Percentiles rank a stretch among this genome's conserved stretches.
These are phyloP conservation scores for Ophiostoma triangulosporum DNA, from an alignment of 2,329 filamentous ascomycete species.

Conservation along the genomic window DNA sequence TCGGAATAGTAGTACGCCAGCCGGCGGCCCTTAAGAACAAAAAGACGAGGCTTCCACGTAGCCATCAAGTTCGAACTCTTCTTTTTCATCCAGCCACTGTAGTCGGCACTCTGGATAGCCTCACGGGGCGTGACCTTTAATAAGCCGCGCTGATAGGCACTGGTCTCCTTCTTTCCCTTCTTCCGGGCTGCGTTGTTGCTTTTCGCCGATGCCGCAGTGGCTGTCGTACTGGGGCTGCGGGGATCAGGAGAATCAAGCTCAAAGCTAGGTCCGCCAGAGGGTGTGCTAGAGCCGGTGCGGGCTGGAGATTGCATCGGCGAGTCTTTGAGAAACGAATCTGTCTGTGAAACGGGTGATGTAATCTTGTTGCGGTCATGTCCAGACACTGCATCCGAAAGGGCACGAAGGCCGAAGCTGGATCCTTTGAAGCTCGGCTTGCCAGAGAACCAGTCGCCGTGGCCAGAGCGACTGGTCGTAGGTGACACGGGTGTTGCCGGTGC, in stretches of 20 bases:
- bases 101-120: slow-evolving; percentile 77
- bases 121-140: slow-evolving; percentile 69
- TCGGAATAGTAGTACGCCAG: slow-evolving; percentile 95
- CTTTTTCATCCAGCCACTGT: slow-evolving; percentile 99
- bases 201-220: slow-evolving; percentile 34
- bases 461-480: slow-evolving; percentile 22
- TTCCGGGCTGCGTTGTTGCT: slow-evolving; percentile 32
- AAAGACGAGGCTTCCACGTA: slow-evolving; percentile 94
- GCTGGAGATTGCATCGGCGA: slow-evolving; percentile 50
- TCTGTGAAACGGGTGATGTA: slow-evolving; percentile 33
- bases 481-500: slow-evolving; percentile 34
- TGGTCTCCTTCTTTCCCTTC: slow-evolving; percentile 89
- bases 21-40: slow-evolving; percentile 80
- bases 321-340: slow-evolving; percentile 37
- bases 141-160: slow-evolving; percentile 79
- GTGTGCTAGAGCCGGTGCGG: slow-evolving; percentile 62
- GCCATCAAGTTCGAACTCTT: slow-evolving; percentile 92
- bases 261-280: slow-evolving; percentile 54
- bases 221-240: slow-evolving; percentile 38
- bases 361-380: slow-evolving; percentile 39
- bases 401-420: slow-evolving; percentile 57
- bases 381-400: slow-evolving; percentile 66
- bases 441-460: slow-evolving; percentile 43
- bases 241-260: slow-evolving; percentile 64
- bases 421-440: slow-evolving; percentile 33